phyloP scores from a whole-genome alignment of 495 filamentous ascomycete species.

The Podospora fimiseda region DNA sequence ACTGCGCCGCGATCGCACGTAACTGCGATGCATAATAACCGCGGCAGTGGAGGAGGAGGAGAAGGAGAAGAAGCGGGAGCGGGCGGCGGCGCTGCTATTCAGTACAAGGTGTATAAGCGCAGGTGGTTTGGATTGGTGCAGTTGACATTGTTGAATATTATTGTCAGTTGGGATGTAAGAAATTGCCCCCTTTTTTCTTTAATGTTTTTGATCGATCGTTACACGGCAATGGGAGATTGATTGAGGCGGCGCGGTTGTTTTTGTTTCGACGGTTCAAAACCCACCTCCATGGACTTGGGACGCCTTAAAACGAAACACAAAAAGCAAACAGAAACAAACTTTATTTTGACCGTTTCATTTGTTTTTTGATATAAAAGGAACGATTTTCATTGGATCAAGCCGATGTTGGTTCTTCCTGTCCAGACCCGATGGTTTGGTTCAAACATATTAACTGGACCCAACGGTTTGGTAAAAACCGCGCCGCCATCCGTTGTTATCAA shows the following conservation, averaged over 20 bases:
- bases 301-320: too few relatives aligned
- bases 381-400: neutral
- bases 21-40: neutral
- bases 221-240: neutral
- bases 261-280: neutral
- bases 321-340: too few relatives aligned
- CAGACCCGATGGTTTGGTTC: too few relatives aligned
- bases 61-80: neutral
- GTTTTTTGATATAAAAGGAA: too few relatives aligned
- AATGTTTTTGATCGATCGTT: neutral
- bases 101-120: slow-evolving; percentile 78
- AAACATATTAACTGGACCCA: too few relatives aligned
- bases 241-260: neutral
- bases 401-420: too few relatives aligned
- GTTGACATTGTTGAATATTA: slow-evolving; percentile 80
- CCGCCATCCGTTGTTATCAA: too few relatives aligned
- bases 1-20: neutral
- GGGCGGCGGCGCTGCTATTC: too few relatives aligned
- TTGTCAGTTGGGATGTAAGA: slow-evolving; percentile 93
- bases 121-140: slow-evolving; percentile 84
- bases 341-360: too few relatives aligned
- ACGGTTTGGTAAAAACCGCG: too few relatives aligned
- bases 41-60: slow-evolving; percentile 11
- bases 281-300: neutral
- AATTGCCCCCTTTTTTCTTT: neutral